Percentiles rank a stretch among this genome's conserved stretches.
Conservation (phyloP, 495 filamentous ascomycete genomes). For the Penicillium robsamsonii region DNA sequence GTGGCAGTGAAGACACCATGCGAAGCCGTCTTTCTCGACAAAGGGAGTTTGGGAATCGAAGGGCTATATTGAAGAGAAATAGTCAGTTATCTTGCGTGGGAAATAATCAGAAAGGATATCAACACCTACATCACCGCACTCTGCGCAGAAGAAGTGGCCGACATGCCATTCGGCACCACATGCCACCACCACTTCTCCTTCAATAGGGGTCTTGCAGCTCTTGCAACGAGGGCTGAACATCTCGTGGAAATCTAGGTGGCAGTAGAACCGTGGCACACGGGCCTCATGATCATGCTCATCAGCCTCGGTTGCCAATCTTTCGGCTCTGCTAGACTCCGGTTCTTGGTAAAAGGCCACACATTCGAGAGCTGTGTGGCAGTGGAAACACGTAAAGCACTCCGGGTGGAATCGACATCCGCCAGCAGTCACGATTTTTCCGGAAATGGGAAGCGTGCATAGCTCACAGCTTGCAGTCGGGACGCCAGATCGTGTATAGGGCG, state of each 20-base stretch:
- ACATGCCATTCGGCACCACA: constrained; percentile 94
- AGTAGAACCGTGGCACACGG: constrained; percentile 77
- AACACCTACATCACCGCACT: constrained; percentile 80
- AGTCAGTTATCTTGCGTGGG: not conserved
- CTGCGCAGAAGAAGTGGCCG: constrained; percentile 98
- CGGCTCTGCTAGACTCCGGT: constrained; percentile 64
- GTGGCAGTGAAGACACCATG: constrained; percentile 94
- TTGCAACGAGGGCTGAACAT: constrained; percentile 89
- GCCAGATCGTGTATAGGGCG: constrained; percentile 53
- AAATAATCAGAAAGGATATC: not conserved
- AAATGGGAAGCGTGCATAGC: constrained; percentile 77
- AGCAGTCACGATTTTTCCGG: constrained; percentile 86
- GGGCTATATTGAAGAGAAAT: constrained; percentile 43
- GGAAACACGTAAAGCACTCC: constrained; percentile 85
- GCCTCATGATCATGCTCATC: constrained; percentile 62
- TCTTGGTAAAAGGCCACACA: constrained; percentile 95
- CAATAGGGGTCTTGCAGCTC: constrained; percentile 97
- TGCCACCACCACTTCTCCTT: constrained; percentile 90
- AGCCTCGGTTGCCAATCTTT: constrained; percentile 59
- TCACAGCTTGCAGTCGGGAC: constrained; percentile 74
- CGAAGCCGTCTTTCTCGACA: constrained; percentile 98
- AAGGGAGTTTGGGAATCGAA: constrained; percentile 81
- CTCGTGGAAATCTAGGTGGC: constrained; percentile 98
- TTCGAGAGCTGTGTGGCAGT: constrained; percentile 85
- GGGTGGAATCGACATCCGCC: constrained; percentile 85